Evolutionary conservation across 192 early-diverging fungal species (phyloP).

Genomic region (Rhizoclosmatium globosum): DNA sequence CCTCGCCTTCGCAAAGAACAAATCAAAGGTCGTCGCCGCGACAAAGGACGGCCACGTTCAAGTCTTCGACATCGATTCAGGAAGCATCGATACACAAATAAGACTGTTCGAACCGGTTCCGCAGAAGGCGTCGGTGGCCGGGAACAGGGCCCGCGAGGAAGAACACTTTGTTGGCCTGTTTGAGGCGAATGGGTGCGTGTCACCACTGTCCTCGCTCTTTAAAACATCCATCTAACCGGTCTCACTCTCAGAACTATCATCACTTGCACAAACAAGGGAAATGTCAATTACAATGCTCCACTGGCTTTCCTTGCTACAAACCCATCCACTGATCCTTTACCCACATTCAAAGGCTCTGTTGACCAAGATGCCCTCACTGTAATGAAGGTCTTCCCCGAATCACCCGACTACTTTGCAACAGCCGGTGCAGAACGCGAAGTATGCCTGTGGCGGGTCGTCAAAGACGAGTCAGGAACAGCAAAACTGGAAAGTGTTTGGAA

Average conservation of each 20-base stretch:
- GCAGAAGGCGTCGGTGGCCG: constrained; percentile 27
- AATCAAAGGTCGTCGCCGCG: constrained; percentile 39
- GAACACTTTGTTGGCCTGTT: constrained; percentile 57
- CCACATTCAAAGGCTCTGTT: constrained; percentile 46
- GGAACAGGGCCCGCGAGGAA: constrained; percentile 48
- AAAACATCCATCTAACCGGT: constrained; percentile 20
- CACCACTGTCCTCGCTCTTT: neutral
- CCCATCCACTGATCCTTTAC: constrained; percentile 2
- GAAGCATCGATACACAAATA: constrained; percentile 30
- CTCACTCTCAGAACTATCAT: constrained; percentile 42
- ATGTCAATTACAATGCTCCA: constrained; percentile 27
- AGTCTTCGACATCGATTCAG: constrained; percentile 41
- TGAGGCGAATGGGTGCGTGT: constrained; percentile 44
- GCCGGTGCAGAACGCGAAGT: constrained; percentile 90
- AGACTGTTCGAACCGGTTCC: constrained; percentile 38
- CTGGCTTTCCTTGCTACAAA: neutral
- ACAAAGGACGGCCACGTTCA: constrained; percentile 41
- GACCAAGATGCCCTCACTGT: constrained; percentile 63
- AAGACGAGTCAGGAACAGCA: constrained; percentile 8
- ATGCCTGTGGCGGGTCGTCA: constrained; percentile 73
- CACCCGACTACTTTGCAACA: constrained; percentile 75
- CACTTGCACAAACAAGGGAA: constrained; percentile 48
- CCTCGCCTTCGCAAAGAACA: neutral
- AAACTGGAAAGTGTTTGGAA: constrained; percentile 71
- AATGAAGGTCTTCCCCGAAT: constrained; percentile 72